phyloP scores from a whole-genome alignment of 345 rosid genomes.

The Arabis hirsuta region DNA sequence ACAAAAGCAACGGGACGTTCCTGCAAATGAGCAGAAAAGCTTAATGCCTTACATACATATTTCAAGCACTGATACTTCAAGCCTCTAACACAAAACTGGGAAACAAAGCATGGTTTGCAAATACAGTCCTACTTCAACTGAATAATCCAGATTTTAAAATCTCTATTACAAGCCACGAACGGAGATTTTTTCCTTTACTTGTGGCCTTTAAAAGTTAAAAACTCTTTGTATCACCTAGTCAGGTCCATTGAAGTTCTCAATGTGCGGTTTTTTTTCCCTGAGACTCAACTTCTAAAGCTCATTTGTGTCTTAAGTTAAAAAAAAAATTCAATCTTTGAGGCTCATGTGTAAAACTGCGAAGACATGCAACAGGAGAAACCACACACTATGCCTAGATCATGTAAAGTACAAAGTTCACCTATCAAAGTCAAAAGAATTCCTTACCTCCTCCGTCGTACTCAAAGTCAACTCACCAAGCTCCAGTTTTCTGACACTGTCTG shows the following conservation, averaged over 20 bases:
- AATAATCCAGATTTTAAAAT: not conserved
- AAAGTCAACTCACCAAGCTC: constrained; percentile 48
- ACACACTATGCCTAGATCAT: constrained; percentile 13
- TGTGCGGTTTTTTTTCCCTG: no score
- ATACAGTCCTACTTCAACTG: not conserved
- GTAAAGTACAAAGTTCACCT: constrained; percentile 19
- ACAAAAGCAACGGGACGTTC: constrained; percentile 93
- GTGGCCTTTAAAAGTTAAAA: not conserved
- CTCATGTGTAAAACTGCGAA: not conserved
- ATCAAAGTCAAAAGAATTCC: constrained; percentile 37
- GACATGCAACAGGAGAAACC: constrained; percentile 29
- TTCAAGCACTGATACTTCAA: constrained; percentile 7
- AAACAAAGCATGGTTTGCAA: constrained; percentile 22
- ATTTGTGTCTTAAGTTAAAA: not conserved
- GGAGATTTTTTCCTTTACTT: not conserved
- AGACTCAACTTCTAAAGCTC: constrained; percentile 8
- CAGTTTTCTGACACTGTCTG: constrained; percentile 41
- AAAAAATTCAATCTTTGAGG: not conserved
- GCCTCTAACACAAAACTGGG: not conserved
- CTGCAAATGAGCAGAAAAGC: constrained; percentile 49
- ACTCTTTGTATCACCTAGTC: not conserved
- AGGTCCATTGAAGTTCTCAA: not conserved
- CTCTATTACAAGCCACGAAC: not conserved
- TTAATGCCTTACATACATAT: constrained; percentile 11
- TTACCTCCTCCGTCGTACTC: constrained; percentile 60